These are phyloP conservation scores for Centrapalus pauciflorus DNA, from an alignment of 129 eudicot species.

Conservation along the genomic window DNA sequence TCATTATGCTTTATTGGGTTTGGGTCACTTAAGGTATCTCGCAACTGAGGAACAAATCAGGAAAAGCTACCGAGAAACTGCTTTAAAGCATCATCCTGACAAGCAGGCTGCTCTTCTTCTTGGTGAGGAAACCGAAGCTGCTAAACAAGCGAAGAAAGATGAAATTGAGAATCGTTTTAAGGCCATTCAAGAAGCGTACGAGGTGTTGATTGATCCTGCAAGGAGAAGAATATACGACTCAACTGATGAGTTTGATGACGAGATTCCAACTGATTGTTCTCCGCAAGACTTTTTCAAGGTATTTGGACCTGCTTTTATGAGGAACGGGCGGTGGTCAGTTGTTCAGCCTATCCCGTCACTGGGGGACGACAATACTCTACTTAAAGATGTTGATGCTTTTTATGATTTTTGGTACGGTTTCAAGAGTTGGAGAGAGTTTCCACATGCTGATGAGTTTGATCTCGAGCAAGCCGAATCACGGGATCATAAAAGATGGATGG, in stretches of 20 bases:
- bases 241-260: slow-evolving; percentile 96
- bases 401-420: slow-evolving; percentile 86
- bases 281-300: slow-evolving; percentile 87
- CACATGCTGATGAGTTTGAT: slow-evolving; percentile 90
- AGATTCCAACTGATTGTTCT: slow-evolving; percentile 83
- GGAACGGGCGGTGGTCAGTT: slow-evolving; percentile 98
- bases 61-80: slow-evolving; percentile 83
- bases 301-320: slow-evolving; percentile 87
- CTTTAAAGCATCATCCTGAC: slow-evolving; percentile 86
- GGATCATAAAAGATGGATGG: slow-evolving; percentile 98
- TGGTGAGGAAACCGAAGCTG: slow-evolving; percentile 71
- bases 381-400: slow-evolving; percentile 70
- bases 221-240: slow-evolving; percentile 89
- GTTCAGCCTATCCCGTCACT: slow-evolving; percentile 58
- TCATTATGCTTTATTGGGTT: slow-evolving; percentile 89
- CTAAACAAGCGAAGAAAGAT: slow-evolving; percentile 79
- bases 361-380: slow-evolving; percentile 68
- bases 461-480: slow-evolving; percentile 98
- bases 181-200: slow-evolving; percentile 94
- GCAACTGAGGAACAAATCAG: slow-evolving; percentile 92
- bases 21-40: slow-evolving; percentile 81
- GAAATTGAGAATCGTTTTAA: slow-evolving; percentile 85
- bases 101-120: slow-evolving; percentile 85
- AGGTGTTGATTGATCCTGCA: slow-evolving; percentile 69
- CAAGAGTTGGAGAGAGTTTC: slow-evolving; percentile 93